phyloP scores from a whole-genome alignment of 805 yeast species.

The Sugiyamaella qingdaonensis region DNA sequence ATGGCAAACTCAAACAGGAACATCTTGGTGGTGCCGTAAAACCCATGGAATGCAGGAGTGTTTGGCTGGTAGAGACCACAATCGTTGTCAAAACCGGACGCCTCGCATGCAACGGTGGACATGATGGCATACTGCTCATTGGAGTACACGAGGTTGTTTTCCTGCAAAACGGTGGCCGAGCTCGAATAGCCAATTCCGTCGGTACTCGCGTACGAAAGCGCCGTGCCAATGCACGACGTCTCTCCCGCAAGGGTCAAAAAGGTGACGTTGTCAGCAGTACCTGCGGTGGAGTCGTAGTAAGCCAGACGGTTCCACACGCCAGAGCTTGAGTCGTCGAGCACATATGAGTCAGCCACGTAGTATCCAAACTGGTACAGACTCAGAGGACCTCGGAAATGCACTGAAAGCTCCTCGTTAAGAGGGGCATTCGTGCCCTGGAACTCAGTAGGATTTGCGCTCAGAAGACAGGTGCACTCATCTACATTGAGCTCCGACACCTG shows the following conservation, averaged over 20 bases:
- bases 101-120: constrained; percentile 43
- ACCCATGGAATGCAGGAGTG: constrained; percentile 93
- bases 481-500: constrained; percentile 2
- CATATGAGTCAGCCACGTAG: constrained; percentile 9
- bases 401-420: constrained; percentile 77
- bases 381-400: constrained; percentile 89
- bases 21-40: constrained; percentile 76
- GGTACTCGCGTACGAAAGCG: constrained; percentile 75
- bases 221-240: constrained; percentile 91
- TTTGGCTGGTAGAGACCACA: constrained; percentile 87
- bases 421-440: constrained; percentile 63
- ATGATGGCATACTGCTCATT: constrained; percentile 68
- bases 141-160: constrained; percentile 47
- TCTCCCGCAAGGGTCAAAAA: constrained; percentile 90
- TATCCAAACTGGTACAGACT: constrained; percentile 81
- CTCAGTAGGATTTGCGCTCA: background rate
- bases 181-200: constrained; percentile 77
- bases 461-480: background rate
- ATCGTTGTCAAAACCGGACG: constrained; percentile 30
- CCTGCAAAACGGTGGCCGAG: constrained; percentile 60
- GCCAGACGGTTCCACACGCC: constrained; percentile 67
- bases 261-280: constrained; percentile 62
- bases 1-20: constrained; percentile 90
- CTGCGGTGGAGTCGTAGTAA: constrained; percentile 64
- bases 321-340: background rate